A percentile compares a stretch with the other conserved stretches of the same genome.
phyloP scores from a whole-genome alignment of 1,284 basidiomycete species.

The Ustilago lituana region DNA sequence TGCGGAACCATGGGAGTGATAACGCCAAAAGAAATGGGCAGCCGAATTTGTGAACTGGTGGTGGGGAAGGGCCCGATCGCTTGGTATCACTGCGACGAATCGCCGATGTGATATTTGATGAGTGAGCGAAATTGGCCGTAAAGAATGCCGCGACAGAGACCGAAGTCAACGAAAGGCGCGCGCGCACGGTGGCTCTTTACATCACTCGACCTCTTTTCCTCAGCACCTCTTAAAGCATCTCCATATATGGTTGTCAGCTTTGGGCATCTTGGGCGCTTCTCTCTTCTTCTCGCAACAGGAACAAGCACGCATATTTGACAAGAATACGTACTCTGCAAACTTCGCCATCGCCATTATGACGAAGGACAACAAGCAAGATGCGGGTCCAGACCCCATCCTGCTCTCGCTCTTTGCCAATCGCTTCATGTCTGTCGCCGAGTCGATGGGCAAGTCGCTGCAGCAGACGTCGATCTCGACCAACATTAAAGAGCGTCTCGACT shows the following conservation, averaged over 20 bases:
- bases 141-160: slow-evolving; percentile 19
- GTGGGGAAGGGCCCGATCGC: too few relatives aligned
- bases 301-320: too few relatives aligned
- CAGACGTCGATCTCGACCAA: slow-evolving; percentile 91
- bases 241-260: too few relatives aligned
- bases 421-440: slow-evolving; percentile 90
- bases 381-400: slow-evolving; percentile 80
- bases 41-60: too few relatives aligned
- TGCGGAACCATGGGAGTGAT: too few relatives aligned
- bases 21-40: too few relatives aligned
- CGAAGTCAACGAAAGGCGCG: slow-evolving; percentile 5
- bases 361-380: slow-evolving; percentile 12
- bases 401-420: slow-evolving; percentile 89
- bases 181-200: slow-evolving; percentile 4
- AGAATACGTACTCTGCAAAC: too few relatives aligned
- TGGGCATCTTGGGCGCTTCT: too few relatives aligned
- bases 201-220: too few relatives aligned
- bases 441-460: slow-evolving; percentile 85
- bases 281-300: too few relatives aligned
- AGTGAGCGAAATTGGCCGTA: slow-evolving; percentile 20
- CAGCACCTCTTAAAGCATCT: too few relatives aligned
- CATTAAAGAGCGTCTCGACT: slow-evolving; percentile 88
- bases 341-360: too few relatives aligned
- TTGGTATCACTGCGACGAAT: neutral
- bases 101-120: slow-evolving; percentile 4